These are phyloP conservation scores for Parietaria judaica DNA, from an alignment of 306 rosid species.

Conservation along the genomic window DNA sequence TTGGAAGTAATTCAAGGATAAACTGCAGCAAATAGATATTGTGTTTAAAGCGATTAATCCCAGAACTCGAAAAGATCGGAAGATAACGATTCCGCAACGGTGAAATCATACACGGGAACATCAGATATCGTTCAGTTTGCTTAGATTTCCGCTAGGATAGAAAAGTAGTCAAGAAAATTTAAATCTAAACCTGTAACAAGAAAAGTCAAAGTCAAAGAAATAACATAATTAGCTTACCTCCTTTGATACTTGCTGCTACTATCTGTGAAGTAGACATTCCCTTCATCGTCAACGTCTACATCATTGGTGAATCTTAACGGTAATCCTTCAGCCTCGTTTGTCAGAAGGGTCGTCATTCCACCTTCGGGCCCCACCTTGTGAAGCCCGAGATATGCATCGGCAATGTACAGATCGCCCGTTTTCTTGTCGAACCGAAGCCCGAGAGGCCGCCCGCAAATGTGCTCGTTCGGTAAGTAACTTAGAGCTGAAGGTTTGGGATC, in stretches of 20 bases:
- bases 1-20: too few relatives aligned
- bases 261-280: conserved; percentile 84
- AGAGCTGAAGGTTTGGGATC: conserved; percentile 58
- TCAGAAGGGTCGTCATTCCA: conserved; percentile 71
- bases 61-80: too few relatives aligned
- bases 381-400: conserved; percentile 85
- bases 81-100: too few relatives aligned
- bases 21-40: too few relatives aligned
- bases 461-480: conserved; percentile 66
- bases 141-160: too few relatives aligned
- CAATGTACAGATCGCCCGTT: conserved; percentile 83
- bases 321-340: conserved; percentile 77
- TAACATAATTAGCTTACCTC: conserved; percentile 39
- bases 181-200: too few relatives aligned
- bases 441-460: conserved; percentile 93
- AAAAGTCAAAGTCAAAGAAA: too few relatives aligned
- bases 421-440: conserved; percentile 90
- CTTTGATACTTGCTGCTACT: conserved; percentile 61
- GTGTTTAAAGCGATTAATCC: too few relatives aligned
- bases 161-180: too few relatives aligned
- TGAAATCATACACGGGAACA: too few relatives aligned
- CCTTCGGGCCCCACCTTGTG: conserved; percentile 88
- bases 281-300: conserved; percentile 71
- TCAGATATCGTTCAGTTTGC: too few relatives aligned
- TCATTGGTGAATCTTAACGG: conserved; percentile 71